These are phyloP conservation scores for Fusarium agapanthi DNA, from an alignment of 2,329 filamentous ascomycete genomes.

Conservation along the genomic window DNA sequence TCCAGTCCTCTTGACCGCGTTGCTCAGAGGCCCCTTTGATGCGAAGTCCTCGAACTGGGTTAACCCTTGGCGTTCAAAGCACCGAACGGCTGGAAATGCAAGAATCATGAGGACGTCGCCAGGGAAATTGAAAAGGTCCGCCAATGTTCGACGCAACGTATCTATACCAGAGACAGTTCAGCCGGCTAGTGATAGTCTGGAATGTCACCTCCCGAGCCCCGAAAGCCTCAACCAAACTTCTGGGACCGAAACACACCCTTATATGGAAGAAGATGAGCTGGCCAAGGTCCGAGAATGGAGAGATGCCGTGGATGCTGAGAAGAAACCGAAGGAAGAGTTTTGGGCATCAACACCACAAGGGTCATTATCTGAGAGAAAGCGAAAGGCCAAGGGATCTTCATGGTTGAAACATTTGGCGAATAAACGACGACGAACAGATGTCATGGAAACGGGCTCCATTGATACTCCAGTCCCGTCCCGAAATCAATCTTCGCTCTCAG, in stretches of 20 bases:
- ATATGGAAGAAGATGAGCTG: slow-evolving; percentile 45
- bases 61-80: slow-evolving; percentile 48
- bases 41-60: slow-evolving; percentile 40
- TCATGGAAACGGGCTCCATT: slow-evolving; percentile 32
- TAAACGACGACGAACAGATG: slow-evolving; percentile 43
- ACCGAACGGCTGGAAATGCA: slow-evolving; percentile 26
- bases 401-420: slow-evolving; percentile 46
- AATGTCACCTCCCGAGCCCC: slow-evolving; percentile 55
- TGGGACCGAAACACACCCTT: slow-evolving; percentile 41
- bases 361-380: slow-evolving; percentile 34
- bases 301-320: slow-evolving; percentile 24
- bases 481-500: background rate
- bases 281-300: slow-evolving; percentile 48
- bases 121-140: slow-evolving; percentile 21
- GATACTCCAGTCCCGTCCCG: slow-evolving; percentile 31
- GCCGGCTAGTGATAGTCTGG: slow-evolving; percentile 32
- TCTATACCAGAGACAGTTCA: slow-evolving; percentile 30
- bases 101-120: slow-evolving; percentile 27
- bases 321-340: slow-evolving; percentile 27
- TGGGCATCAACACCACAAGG: slow-evolving; percentile 34
- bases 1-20: slow-evolving; percentile 67
- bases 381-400: slow-evolving; percentile 40
- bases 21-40: slow-evolving; percentile 69
- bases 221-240: slow-evolving; percentile 51
- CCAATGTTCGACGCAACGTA: slow-evolving; percentile 16